phyloP scores from a whole-genome alignment of 345 rosid species.

The Syzygium oleosum region DNA sequence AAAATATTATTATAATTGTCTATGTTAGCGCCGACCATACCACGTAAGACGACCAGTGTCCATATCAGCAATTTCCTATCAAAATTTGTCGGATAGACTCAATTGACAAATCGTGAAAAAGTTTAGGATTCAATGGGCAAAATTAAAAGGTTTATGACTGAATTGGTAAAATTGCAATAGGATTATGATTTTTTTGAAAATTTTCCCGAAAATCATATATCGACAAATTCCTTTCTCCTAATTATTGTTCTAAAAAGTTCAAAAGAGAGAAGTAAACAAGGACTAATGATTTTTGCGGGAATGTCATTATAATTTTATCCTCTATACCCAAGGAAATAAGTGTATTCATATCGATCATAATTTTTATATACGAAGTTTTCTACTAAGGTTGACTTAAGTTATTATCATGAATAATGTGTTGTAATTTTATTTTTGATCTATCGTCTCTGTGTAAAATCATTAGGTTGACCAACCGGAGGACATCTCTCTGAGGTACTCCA shows the following conservation, averaged over 20 bases:
- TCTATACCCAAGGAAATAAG: background rate
- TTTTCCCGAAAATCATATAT: background rate
- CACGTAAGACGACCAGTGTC: no score
- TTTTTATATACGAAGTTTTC: background rate
- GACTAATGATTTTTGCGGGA: background rate
- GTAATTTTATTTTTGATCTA: background rate
- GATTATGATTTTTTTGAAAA: no score
- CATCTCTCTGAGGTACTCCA: background rate
- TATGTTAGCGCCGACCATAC: no score
- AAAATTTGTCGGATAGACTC: no score
- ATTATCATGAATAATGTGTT: background rate
- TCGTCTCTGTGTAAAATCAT: background rate
- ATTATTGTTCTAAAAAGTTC: background rate
- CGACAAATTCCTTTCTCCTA: background rate
- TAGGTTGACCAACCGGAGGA: constrained; percentile 29
- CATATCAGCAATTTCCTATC: no score
- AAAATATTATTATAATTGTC: no score
- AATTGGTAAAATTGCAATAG: no score
- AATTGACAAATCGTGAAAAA: no score
- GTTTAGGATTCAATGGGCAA: no score
- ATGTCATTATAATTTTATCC: background rate
- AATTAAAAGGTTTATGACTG: no score
- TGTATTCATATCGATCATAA: background rate
- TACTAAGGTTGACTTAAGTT: background rate
- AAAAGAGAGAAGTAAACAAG: background rate